Percentiles rank a stretch among this genome's conserved stretches.
Conservation (phyloP, 2,329 filamentous ascomycete genomes). For the Tolypocladium tropicale region DNA sequence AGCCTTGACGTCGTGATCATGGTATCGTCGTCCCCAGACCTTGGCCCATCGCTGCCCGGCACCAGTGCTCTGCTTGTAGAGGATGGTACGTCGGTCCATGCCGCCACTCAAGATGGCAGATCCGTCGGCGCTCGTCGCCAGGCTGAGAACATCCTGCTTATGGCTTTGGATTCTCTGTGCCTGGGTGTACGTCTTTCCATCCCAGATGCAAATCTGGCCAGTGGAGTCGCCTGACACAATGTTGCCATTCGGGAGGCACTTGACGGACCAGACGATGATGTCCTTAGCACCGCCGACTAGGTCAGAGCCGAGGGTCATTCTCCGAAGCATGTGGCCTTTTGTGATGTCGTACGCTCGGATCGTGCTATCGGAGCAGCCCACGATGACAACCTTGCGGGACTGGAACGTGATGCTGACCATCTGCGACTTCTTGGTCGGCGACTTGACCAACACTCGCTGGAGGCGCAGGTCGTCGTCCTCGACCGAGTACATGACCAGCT, state of each 20-base stretch:
- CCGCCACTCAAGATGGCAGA: constrained; percentile 78
- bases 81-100: constrained; percentile 78
- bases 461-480: constrained; percentile 77
- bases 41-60: constrained; percentile 67
- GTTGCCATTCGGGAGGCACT: constrained; percentile 74
- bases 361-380: constrained; percentile 93
- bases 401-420: constrained; percentile 91
- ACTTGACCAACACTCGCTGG: constrained; percentile 62
- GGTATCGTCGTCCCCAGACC: constrained; percentile 75
- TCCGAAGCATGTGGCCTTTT: constrained; percentile 64
- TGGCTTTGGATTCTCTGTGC: constrained; percentile 79
- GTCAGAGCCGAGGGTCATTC: constrained; percentile 78
- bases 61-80: constrained; percentile 60
- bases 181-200: constrained; percentile 83
- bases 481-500: constrained; percentile 77
- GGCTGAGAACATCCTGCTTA: constrained; percentile 78
- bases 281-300: constrained; percentile 69
- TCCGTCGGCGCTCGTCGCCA: constrained; percentile 75
- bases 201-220: constrained; percentile 88
- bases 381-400: constrained; percentile 69
- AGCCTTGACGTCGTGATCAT: constrained; percentile 89
- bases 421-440: constrained; percentile 73
- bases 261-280: constrained; percentile 88
- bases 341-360: constrained; percentile 84
- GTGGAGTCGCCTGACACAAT: constrained; percentile 94